Evolutionary conservation across 1,139 yeast genomes (phyloP), one percentile per base, ranked within the genome.

Genomic region (Pichia sp.): DNA sequence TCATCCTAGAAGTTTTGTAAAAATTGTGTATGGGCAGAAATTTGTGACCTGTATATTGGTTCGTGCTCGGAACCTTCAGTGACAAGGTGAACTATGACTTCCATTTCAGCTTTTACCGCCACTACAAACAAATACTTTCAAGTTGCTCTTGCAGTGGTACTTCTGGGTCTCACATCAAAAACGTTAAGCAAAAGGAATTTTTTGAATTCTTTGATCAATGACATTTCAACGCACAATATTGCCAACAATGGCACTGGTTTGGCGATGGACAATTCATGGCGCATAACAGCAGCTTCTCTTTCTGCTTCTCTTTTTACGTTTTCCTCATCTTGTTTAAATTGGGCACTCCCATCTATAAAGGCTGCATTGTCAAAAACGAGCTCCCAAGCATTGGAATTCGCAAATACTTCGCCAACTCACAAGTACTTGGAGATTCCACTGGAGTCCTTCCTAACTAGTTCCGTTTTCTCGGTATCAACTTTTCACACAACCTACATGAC

Each of bases 71-170:
- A n/a, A n/a, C n/a, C n/a, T n/a, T n/a, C n/a, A n/a, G n/a, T n/a
- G n/a, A n/a, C n/a, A n/a, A n/a, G n/a, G n/a, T n/a, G n/a, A n/a
- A n/a, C n/a, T 15, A 32, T 32, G 35, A 24, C 27, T 13, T 11
- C 31, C 10, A 11, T 16, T 32, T 17, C 35, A 12, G 4, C 35
- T 9, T 11, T 14, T 11, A 27, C 31, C 12, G 18, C 23, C 12
- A n/a, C n/a, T n/a, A 11, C 29, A 2, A 27, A 17, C 13, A 34
- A 30, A 22, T 23, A 32, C 17, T 22, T 32, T 86, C 47, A 33
- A 29, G 31, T 13, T 29, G 40, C 22, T 30, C 37, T 22, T 15
- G 40, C 23, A 40, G 50, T 8, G 17, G 41, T 14, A 37, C 44
- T 15, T 35, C 10, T 34, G 3, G 40, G 40, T 12, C 28, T 37